phyloP scores from a whole-genome alignment of 441 rosid species.

The Mallotus repandus region DNA sequence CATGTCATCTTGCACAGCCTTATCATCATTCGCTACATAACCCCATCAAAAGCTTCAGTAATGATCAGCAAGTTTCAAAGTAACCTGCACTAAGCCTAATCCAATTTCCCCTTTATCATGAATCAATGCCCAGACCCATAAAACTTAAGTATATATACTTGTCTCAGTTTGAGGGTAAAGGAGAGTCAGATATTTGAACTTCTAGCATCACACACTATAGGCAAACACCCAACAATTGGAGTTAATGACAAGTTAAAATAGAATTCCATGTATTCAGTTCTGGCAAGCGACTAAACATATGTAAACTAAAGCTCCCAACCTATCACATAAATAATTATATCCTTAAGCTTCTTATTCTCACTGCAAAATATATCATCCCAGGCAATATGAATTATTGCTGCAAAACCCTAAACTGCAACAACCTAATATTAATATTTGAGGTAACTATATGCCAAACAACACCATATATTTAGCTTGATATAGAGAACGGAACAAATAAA shows the following conservation, averaged over 20 bases:
- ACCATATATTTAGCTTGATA: neutral
- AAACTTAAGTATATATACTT: neutral
- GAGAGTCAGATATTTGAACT: neutral
- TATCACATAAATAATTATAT: too few relatives aligned
- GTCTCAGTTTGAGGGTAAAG: too few relatives aligned
- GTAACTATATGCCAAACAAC: neutral
- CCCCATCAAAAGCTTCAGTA: neutral
- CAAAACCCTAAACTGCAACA: neutral
- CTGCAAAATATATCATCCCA: too few relatives aligned
- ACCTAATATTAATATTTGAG: neutral
- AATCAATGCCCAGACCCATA: neutral
- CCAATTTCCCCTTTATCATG: neutral
- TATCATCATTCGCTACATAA: neutral
- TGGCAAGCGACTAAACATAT: too few relatives aligned
- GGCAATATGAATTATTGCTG: too few relatives aligned
- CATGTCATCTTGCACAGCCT: neutral
- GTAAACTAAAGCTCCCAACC: too few relatives aligned
- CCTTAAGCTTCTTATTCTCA: too few relatives aligned
- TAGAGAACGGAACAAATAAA: neutral
- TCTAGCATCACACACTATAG: neutral
- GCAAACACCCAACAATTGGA: neutral
- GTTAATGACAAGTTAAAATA: neutral
- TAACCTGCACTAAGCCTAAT: neutral
- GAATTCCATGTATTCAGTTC: neutral
- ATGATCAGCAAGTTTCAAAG: neutral